These are phyloP conservation scores for Favolaschia claudopus DNA, from an alignment of 768 basidiomycete species.

Conservation along the genomic window DNA sequence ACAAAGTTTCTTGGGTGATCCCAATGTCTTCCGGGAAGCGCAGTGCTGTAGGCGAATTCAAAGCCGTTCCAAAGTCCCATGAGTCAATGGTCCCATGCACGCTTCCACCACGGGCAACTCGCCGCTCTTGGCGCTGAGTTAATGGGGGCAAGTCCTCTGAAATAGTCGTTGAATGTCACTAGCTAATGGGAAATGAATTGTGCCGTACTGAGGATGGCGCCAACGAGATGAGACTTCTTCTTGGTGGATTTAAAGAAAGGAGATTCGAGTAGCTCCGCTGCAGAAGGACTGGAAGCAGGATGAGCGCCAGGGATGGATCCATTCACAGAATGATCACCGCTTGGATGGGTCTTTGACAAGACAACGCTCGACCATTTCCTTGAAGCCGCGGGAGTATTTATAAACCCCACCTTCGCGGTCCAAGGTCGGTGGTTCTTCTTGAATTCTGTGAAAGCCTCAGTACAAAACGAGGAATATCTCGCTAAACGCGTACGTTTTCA, in stretches of 20 bases:
- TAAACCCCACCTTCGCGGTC: slow-evolving; percentile 74
- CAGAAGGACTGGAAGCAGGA: slow-evolving; percentile 65
- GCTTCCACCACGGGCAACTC: slow-evolving; percentile 45
- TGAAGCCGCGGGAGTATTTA: slow-evolving; percentile 83
- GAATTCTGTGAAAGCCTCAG: slow-evolving; percentile 56
- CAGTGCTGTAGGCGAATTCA: slow-evolving; percentile 48
- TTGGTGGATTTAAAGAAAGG: slow-evolving; percentile 84
- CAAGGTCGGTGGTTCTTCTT: slow-evolving; percentile 79
- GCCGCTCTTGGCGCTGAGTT: slow-evolving; percentile 75
- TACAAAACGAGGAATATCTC: neutral
- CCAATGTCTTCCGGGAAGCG: slow-evolving; percentile 32
- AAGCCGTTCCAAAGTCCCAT: slow-evolving; percentile 77
- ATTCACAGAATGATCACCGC: slow-evolving; percentile 54
- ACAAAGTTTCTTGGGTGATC: slow-evolving; percentile 40
- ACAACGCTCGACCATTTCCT: slow-evolving; percentile 84
- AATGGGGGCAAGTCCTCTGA: slow-evolving; percentile 77
- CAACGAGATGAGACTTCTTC: slow-evolving; percentile 80
- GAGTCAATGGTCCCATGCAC: slow-evolving; percentile 69
- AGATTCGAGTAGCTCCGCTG: slow-evolving; percentile 76
- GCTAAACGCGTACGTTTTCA: slow-evolving; percentile 66
- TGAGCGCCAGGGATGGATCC: neutral
- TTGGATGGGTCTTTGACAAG: slow-evolving; percentile 84
- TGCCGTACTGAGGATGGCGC: slow-evolving; percentile 69
- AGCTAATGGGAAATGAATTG: neutral
- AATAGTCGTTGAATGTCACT: neutral